Evolutionary conservation across 2,329 filamentous ascomycete genomes (phyloP).

Genomic region (Ophiocordyceps unilateralis): DNA sequence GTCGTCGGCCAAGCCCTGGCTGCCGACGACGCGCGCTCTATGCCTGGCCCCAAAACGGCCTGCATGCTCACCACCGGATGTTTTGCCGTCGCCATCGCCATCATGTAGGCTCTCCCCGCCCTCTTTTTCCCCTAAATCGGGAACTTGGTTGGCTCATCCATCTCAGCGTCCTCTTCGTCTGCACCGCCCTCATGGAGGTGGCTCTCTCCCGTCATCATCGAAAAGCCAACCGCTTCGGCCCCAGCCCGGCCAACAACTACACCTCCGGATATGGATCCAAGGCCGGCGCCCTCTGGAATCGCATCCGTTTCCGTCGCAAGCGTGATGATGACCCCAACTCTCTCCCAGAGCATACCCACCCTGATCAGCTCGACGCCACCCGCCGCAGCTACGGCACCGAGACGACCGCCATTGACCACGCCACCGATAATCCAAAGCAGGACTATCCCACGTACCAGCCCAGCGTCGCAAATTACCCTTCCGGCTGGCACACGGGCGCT

Average conservation of each 20-base stretch:
- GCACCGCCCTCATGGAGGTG: conserved; percentile 54
- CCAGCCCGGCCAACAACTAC: conserved; percentile 32
- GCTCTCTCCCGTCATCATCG: conserved; percentile 53
- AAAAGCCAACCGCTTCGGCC: conserved; percentile 57
- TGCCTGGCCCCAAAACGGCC: conserved; percentile 49
- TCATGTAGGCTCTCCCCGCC: conserved; percentile 34
- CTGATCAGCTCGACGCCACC: conserved; percentile 18
- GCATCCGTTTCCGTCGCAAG: conserved; percentile 15
- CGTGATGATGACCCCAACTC: conserved; percentile 11
- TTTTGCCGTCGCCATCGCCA: conserved; percentile 55
- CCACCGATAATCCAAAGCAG: conserved; percentile 11
- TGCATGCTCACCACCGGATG: conserved; percentile 29
- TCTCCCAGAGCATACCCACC: conserved; percentile 22
- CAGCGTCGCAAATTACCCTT: not conserved
- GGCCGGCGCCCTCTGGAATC: conserved; percentile 14
- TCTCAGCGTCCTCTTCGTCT: conserved; percentile 51
- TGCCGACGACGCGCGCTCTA: conserved; percentile 14
- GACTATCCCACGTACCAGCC: conserved; percentile 7
- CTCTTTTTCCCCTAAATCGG: not conserved
- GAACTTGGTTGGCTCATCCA: not conserved
- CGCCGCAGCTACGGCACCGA: conserved; percentile 25
- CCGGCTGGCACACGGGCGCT: not conserved
- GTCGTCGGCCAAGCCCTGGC: conserved; percentile 50
- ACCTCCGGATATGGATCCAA: conserved; percentile 31
- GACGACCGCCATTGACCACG: conserved; percentile 13